phyloP scores from a whole-genome alignment of 2,329 filamentous ascomycete genomes.

The Pyrenophora teres region DNA sequence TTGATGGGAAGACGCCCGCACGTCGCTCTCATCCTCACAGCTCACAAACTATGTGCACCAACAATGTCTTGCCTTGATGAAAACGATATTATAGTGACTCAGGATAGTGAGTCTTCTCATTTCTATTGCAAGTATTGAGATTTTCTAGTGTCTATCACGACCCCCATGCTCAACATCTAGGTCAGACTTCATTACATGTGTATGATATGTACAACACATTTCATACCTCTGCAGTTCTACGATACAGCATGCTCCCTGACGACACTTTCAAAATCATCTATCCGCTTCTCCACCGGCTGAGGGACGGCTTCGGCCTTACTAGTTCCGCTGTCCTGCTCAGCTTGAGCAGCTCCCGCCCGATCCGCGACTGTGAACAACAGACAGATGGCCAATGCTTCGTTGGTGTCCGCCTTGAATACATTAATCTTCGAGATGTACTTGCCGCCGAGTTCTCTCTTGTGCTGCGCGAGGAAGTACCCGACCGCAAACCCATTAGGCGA shows the following conservation, averaged over 20 bases:
- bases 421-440: conserved; percentile 18
- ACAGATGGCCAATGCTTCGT: not conserved
- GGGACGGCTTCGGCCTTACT: not conserved
- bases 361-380: conserved; percentile 19
- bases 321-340: not conserved
- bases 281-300: not conserved
- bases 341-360: not conserved
- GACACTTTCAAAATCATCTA: not conserved
- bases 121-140: no score
- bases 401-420: conserved; percentile 12
- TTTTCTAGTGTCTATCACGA: no score
- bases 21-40: no score
- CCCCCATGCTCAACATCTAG: no score
- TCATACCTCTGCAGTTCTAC: not conserved
- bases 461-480: conserved; percentile 20
- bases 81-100: no score
- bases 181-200: no score
- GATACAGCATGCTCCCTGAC: not conserved
- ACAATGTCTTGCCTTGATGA: not conserved
- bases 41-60: not conserved
- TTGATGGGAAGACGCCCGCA: not conserved
- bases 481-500: conserved; percentile 13
- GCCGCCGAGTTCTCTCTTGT: conserved; percentile 12
- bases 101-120: no score
- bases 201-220: no score